These are phyloP conservation scores for Ustilago cynodontis DNA, from an alignment of 1,284 basidiomycete species.

Conservation along the genomic window DNA sequence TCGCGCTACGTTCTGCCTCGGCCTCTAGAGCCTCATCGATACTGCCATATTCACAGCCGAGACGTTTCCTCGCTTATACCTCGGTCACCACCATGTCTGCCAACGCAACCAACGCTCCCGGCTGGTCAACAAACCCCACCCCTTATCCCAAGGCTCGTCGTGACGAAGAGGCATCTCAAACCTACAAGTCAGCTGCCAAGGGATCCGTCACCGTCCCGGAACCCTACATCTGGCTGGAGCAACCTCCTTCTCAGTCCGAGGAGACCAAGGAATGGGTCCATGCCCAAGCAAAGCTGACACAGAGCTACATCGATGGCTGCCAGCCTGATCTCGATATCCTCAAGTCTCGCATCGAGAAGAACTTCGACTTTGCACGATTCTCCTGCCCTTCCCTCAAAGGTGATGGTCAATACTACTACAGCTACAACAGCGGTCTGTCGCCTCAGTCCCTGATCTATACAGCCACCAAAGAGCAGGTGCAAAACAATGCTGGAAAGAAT, in stretches of 20 bases:
- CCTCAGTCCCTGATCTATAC: constrained; percentile 64
- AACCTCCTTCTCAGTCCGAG: constrained; percentile 60
- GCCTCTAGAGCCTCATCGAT: background rate
- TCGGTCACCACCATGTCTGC: constrained; percentile 20
- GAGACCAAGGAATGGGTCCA: constrained; percentile 66
- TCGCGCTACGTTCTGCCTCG: background rate
- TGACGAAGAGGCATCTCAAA: constrained; percentile 53
- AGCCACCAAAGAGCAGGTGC: constrained; percentile 54
- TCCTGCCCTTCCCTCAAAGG: constrained; percentile 63
- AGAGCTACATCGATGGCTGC: constrained; percentile 56
- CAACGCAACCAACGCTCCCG: constrained; percentile 51
- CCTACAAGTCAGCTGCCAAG: constrained; percentile 57
- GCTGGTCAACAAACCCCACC: constrained; percentile 54
- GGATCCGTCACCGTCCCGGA: constrained; percentile 64
- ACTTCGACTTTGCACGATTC: constrained; percentile 65
- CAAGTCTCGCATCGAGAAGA: constrained; percentile 59
- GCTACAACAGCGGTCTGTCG: constrained; percentile 66
- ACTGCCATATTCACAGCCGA: background rate
- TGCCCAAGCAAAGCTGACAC: constrained; percentile 62
- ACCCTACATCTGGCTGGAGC: constrained; percentile 68
- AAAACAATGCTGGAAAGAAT: constrained; percentile 38
- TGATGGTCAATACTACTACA: constrained; percentile 66
- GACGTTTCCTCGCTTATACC: constrained; percentile 8
- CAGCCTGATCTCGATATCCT: constrained; percentile 59
- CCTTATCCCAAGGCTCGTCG: constrained; percentile 65